These are phyloP conservation scores for Aspergillus amoenus DNA, from an alignment of 2,329 filamentous ascomycete genomes.

Conservation along the genomic window DNA sequence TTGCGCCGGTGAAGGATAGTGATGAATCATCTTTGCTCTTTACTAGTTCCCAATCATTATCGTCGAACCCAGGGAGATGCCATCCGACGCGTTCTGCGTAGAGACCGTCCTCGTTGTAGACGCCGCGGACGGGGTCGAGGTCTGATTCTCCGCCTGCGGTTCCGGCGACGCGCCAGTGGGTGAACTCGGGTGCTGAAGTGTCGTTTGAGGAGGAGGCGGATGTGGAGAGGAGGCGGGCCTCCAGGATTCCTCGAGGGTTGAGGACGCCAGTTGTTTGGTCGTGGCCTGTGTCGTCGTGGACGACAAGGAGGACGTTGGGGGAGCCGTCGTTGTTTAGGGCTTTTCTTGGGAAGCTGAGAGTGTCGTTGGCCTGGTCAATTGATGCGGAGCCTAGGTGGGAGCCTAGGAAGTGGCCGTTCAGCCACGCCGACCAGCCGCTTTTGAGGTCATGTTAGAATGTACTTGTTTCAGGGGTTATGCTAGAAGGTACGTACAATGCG, in stretches of 20 bases:
- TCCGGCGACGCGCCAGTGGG: constrained; percentile 59
- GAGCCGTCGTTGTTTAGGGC: constrained; percentile 51
- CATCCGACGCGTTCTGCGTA: constrained; percentile 59
- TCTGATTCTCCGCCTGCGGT: constrained; percentile 54
- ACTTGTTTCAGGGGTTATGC: not conserved
- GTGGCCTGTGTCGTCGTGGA: constrained; percentile 54
- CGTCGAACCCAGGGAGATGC: constrained; percentile 58
- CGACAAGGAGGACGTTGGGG: constrained; percentile 56
- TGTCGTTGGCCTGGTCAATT: constrained; percentile 25
- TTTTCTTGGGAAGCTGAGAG: constrained; percentile 52
- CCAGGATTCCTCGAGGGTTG: constrained; percentile 37
- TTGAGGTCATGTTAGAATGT: not conserved
- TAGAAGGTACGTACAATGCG: constrained; percentile 39
- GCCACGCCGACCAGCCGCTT: constrained; percentile 57
- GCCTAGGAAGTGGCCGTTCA: constrained; percentile 58
- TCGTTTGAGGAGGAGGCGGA: constrained; percentile 20
- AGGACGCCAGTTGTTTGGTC: constrained; percentile 30
- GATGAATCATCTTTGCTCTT: constrained; percentile 4
- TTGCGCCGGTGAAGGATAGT: constrained; percentile 49
- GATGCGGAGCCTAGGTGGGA: constrained; percentile 50
- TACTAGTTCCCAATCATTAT: constrained; percentile 43
- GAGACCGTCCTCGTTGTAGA: constrained; percentile 59
- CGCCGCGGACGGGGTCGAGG: constrained; percentile 57
- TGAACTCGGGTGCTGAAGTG: constrained; percentile 47
- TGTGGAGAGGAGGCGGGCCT: constrained; percentile 44